These are phyloP conservation scores for Cicer pinnatifidum DNA, from an alignment of 306 rosid genomes.

Conservation along the genomic window DNA sequence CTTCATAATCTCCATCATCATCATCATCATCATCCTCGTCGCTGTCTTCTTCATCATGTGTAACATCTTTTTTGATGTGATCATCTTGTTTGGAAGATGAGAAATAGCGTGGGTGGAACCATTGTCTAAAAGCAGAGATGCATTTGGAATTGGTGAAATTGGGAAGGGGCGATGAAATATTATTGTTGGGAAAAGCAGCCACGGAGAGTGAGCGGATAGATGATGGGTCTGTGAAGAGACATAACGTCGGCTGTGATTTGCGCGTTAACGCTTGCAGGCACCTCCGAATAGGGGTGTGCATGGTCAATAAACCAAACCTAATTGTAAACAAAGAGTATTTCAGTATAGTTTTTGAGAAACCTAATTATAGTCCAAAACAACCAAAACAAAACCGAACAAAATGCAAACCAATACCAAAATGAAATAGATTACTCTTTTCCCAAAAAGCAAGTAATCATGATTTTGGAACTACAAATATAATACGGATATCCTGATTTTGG, in stretches of 20 bases:
- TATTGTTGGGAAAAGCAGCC: slow-evolving; percentile 40
- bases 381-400: background rate
- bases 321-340: background rate
- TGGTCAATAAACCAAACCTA: slow-evolving; percentile 19
- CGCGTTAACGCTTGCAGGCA: slow-evolving; percentile 61
- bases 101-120: slow-evolving; percentile 55
- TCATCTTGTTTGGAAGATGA: slow-evolving; percentile 55
- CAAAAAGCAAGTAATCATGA: background rate
- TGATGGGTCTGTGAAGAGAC: slow-evolving; percentile 49
- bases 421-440: background rate
- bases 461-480: background rate
- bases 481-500: background rate
- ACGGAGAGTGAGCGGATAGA: slow-evolving; percentile 44
- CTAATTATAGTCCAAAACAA: too few relatives aligned
- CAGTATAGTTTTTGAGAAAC: background rate
- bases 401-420: background rate
- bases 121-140: slow-evolving; percentile 36
- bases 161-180: slow-evolving; percentile 33
- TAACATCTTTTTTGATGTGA: slow-evolving; percentile 40
- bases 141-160: slow-evolving; percentile 42
- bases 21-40: slow-evolving; percentile 48
- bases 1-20: background rate
- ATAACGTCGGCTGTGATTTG: slow-evolving; percentile 55
- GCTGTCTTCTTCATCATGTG: slow-evolving; percentile 40
- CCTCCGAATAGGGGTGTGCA: slow-evolving; percentile 52